These are phyloP conservation scores for Auricularia auricula-judae DNA, from an alignment of 768 basidiomycete genomes.

Conservation along the genomic window DNA sequence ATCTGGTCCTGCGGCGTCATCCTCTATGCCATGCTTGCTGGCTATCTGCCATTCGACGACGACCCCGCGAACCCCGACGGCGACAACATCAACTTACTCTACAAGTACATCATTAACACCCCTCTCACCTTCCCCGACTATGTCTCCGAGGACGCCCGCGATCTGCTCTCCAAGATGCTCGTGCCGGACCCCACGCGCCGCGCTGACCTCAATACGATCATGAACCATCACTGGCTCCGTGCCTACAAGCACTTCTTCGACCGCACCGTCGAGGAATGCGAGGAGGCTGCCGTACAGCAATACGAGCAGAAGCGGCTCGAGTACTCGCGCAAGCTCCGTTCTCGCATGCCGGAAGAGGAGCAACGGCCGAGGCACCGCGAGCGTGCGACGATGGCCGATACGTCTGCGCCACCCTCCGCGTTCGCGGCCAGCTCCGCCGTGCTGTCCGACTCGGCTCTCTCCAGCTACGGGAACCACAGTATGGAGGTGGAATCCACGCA, in stretches of 20 bases:
- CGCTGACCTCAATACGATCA: conserved; percentile 65
- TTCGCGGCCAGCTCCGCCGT: background rate
- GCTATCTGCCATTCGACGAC: conserved; percentile 98
- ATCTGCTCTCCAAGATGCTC: conserved; percentile 84
- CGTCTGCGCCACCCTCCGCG: background rate
- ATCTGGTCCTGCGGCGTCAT: conserved; percentile 97
- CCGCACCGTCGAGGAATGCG: conserved; percentile 65
- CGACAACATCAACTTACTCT: conserved; percentile 97
- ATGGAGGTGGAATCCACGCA: background rate
- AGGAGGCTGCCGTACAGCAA: conserved; percentile 69
- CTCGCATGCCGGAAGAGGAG: conserved; percentile 4
- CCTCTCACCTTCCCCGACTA: conserved; percentile 96
- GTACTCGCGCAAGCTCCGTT: conserved; percentile 68
- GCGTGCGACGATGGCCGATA: conserved; percentile 10
- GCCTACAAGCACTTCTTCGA: conserved; percentile 55
- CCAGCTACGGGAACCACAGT: background rate
- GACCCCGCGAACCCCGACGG: conserved; percentile 98
- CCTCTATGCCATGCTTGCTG: conserved; percentile 92
- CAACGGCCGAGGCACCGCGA: conserved; percentile 22
- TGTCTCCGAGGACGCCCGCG: conserved; percentile 70
- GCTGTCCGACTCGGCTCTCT: background rate
- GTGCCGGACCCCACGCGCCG: conserved; percentile 82
- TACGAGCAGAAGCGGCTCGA: conserved; percentile 75
- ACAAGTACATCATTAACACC: conserved; percentile 98
- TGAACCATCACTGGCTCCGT: conserved; percentile 80